phyloP scores from a whole-genome alignment of 768 basidiomycete species.

The Mycena indigotica region DNA sequence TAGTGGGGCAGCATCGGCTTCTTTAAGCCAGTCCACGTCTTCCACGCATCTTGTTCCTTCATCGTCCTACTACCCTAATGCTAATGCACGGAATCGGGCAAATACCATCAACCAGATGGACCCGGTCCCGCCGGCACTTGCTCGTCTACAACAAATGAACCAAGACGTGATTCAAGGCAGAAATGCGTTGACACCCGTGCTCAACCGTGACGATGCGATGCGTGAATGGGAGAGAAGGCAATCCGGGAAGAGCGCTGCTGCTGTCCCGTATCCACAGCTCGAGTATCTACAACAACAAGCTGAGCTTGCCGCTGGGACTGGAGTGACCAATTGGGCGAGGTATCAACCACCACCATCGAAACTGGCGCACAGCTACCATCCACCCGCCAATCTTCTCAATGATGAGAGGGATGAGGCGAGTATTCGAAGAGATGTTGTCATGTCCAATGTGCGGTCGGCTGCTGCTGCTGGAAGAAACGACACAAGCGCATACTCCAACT shows the following conservation, averaged over 20 bases:
- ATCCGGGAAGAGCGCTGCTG: constrained; percentile 67
- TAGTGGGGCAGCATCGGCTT: constrained; percentile 34
- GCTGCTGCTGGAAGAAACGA: constrained; percentile 40
- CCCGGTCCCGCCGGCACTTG: constrained; percentile 90
- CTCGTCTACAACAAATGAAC: constrained; percentile 86
- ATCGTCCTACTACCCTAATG: constrained; percentile 67
- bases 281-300: constrained; percentile 94
- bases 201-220: constrained; percentile 93
- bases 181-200: constrained; percentile 87
- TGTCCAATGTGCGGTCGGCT: constrained; percentile 75
- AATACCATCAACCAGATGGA: constrained; percentile 95
- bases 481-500: constrained; percentile 29
- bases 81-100: constrained; percentile 72
- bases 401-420: constrained; percentile 17
- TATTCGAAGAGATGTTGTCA: constrained; percentile 68
- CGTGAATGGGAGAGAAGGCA: constrained; percentile 95
- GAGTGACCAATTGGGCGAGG: constrained; percentile 59
- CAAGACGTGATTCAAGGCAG: constrained; percentile 76
- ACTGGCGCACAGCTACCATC: constrained; percentile 67
- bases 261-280: constrained; percentile 84
- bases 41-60: constrained; percentile 52
- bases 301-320: constrained; percentile 70
- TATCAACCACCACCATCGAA: constrained; percentile 69
- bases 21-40: constrained; percentile 28
- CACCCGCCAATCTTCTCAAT: constrained; percentile 43